phyloP scores from a whole-genome alignment of 345 rosid species.

The Arabis hirsuta region DNA sequence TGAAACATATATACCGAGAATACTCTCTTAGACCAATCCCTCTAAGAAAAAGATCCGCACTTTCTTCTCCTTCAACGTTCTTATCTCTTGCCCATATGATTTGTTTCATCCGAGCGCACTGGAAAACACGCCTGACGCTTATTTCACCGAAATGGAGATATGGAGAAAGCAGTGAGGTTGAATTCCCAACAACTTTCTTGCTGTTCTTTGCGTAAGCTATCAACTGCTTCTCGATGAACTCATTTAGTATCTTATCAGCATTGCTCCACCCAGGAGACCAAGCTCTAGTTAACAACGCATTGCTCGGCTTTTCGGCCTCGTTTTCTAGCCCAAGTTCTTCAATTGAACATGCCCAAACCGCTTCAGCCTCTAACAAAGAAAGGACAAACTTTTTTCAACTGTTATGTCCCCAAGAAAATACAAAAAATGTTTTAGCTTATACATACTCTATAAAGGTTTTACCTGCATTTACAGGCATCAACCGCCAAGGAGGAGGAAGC shows the following conservation, averaged over 20 bases:
- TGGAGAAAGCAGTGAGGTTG: conserved; percentile 84
- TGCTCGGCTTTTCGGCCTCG: conserved; percentile 83
- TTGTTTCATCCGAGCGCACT: conserved; percentile 67
- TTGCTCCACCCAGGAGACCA: conserved; percentile 97
- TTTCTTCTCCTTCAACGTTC: conserved; percentile 59
- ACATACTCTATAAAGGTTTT: conserved; percentile 23
- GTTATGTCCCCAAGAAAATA: not conserved
- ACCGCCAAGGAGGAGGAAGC: conserved; percentile 73
- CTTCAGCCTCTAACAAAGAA: conserved; percentile 49
- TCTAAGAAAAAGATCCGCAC: conserved; percentile 66
- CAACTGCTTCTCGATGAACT: conserved; percentile 70
- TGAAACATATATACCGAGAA: conserved; percentile 93
- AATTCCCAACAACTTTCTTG: conserved; percentile 60
- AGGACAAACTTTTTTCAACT: not conserved
- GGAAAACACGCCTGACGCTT: conserved; percentile 87
- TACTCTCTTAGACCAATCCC: conserved; percentile 89
- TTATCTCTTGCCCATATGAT: conserved; percentile 77
- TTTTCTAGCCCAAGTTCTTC: conserved; percentile 84
- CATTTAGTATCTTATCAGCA: conserved; percentile 71
- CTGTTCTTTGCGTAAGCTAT: conserved; percentile 61
- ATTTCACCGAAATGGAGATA: conserved; percentile 93
- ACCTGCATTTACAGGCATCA: conserved; percentile 66
- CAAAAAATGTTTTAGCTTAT: not conserved
- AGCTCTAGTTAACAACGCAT: conserved; percentile 79
- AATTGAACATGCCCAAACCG: conserved; percentile 56